Base-by-base conservation (phyloP, 495 filamentous ascomycete species). In the Aspergillus cavernicola region DNA sequence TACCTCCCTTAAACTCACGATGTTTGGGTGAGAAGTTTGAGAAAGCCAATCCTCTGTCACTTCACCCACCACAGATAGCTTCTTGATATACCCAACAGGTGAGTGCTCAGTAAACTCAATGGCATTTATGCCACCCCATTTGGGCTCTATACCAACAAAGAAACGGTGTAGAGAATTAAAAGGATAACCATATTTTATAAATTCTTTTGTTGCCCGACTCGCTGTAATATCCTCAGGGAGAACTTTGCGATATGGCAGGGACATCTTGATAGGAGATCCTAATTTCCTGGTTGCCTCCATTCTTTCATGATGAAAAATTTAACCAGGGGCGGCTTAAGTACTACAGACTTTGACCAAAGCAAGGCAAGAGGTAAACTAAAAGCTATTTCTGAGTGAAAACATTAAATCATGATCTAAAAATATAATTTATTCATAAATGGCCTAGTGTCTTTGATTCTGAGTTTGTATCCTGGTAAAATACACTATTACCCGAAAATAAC, bases 171-270 rank as follows among this genome's bases (percentile, higher is more conserved):
- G 33, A 12, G 15, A 40, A 20, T 16, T 40, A 15, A 28, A 51
- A 15, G 48, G 48, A 40, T 51, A 20, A 20, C 48, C 23, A 40
- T 51, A 41, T 32, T 51, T 29, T 8, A 51, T 38, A 32, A 51
- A 41, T 13, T 11, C 6, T 9, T 29, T 29, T 9, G 26, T 9
- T 29, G 26, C 26, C 26, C 9, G 26, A 9, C 26, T 9, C 5
- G 9, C 4, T 29, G 4, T 29, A 29, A 29, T 29, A 29, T 33
- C 31, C 31, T n/a, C 31, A 11, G 6, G 26, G 26, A 4, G 31
- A 33, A 8, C 12, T 33, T 33, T 33, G 6, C 31, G 31, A 33
- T 33, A 33, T 33, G 41, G 23, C 13, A 23, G 26, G 22, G 41
- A 28, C 19, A 45, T 26, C n/a, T 28, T 28, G 16, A 45, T 45